Evolutionary conservation across 208 protist species (phyloP).

Genomic region (Strigomonas culicis): DNA sequence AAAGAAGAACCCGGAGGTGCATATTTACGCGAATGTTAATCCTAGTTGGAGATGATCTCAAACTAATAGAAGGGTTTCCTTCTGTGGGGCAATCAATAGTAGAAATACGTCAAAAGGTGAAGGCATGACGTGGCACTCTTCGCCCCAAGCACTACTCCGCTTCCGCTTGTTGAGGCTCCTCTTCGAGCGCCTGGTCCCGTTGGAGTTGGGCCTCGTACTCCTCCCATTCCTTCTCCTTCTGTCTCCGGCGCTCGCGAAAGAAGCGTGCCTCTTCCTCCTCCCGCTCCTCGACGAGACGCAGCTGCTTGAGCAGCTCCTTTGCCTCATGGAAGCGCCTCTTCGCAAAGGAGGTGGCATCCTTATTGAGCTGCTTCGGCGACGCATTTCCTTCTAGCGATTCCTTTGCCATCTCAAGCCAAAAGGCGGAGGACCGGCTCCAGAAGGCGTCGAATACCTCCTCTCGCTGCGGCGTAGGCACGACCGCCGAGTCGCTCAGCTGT

Average conservation of each 20-base stretch:
- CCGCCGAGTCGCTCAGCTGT: slow-evolving; percentile 55
- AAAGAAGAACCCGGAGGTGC: not conserved
- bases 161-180: slow-evolving; percentile 14
- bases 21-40: not conserved
- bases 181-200: slow-evolving; percentile 14
- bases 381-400: slow-evolving; percentile 39
- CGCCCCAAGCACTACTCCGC: not conserved
- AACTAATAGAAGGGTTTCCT: not conserved
- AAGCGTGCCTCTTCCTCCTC: slow-evolving; percentile 73
- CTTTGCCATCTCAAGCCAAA: slow-evolving; percentile 66
- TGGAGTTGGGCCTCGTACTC: slow-evolving; percentile 46
- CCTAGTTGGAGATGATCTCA: no score
- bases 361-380: slow-evolving; percentile 24
- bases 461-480: slow-evolving; percentile 59
- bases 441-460: slow-evolving; percentile 60
- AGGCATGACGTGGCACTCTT: not conserved
- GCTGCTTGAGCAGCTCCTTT: slow-evolving; percentile 63
- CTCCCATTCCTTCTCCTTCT: slow-evolving; percentile 82
- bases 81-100: not conserved
- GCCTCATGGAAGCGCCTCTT: slow-evolving; percentile 63
- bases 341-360: slow-evolving; percentile 50
- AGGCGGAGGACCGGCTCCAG: slow-evolving; percentile 48
- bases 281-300: slow-evolving; percentile 77
- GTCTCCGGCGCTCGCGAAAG: slow-evolving; percentile 58
- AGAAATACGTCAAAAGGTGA: not conserved